phyloP scores from a whole-genome alignment of 78 protist genomes.

The Isochrysis galbana region DNA sequence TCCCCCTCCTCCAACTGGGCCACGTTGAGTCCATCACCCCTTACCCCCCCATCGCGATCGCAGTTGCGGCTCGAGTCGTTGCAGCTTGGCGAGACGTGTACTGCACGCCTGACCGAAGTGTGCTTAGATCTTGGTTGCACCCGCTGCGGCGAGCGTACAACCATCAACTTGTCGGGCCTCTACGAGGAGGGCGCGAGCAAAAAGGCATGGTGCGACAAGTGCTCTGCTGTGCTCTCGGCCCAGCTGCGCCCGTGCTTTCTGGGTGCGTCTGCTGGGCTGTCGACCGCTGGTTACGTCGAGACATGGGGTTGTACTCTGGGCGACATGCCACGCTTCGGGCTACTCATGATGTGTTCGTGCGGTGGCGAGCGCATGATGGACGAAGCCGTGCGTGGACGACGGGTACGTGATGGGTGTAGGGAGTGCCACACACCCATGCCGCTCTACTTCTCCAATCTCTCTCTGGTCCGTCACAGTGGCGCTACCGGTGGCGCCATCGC shows the following conservation, averaged over 20 bases:
- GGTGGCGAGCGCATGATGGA: background rate
- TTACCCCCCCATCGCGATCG: too few relatives aligned
- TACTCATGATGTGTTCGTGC: background rate
- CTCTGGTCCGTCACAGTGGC: background rate
- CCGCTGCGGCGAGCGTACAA: background rate
- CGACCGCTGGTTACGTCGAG: background rate
- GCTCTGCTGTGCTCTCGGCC: background rate
- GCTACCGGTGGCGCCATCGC: background rate
- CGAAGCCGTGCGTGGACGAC: background rate
- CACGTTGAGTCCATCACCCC: too few relatives aligned
- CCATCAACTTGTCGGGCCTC: background rate
- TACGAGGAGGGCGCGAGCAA: background rate
- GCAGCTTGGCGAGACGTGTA: background rate
- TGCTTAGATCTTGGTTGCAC: background rate
- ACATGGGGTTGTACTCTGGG: background rate
- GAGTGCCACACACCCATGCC: background rate
- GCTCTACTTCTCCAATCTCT: background rate
- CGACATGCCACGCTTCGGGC: background rate
- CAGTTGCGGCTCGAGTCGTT: too few relatives aligned
- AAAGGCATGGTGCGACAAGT: background rate
- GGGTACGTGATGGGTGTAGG: background rate
- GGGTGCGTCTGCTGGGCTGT: background rate
- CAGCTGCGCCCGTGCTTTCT: background rate
- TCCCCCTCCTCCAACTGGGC: background rate
- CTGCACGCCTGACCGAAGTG: background rate